Conservation (phyloP, 2,329 filamentous ascomycete species). For the Colletotrichum euphorbiae region DNA sequence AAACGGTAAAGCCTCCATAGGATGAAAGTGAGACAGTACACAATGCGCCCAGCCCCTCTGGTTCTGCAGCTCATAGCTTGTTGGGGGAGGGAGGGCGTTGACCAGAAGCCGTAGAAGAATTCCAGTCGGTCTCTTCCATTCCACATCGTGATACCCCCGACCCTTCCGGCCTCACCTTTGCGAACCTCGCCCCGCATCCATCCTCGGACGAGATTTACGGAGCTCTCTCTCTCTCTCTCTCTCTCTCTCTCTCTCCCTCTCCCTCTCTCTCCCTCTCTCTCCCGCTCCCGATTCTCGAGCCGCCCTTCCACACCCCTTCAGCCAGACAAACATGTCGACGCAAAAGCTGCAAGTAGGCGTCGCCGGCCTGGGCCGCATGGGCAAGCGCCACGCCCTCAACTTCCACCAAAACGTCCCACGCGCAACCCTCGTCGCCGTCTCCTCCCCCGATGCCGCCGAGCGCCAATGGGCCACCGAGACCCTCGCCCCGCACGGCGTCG, state of each 20-base stretch:
- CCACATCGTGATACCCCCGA: neutral
- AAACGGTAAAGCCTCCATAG: conserved; percentile 1
- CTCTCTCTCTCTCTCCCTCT: too few species aligned
- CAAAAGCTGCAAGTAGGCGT: conserved; percentile 56
- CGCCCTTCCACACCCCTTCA: neutral
- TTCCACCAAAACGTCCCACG: conserved; percentile 58
- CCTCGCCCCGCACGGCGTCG: conserved; percentile 57
- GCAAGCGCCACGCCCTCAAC: conserved; percentile 62
- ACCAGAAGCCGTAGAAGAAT: too few species aligned
- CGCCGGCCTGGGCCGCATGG: conserved; percentile 65
- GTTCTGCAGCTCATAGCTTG: neutral
- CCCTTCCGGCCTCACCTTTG: too few species aligned
- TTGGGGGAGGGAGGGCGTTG: neutral
- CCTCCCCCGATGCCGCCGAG: conserved; percentile 58
- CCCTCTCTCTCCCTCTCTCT: neutral
- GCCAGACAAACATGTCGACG: conserved; percentile 37
- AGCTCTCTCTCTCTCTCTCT: neutral
- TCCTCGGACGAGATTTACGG: neutral
- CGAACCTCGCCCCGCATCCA: too few species aligned
- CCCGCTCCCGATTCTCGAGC: too few species aligned
- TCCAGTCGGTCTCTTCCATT: neutral
- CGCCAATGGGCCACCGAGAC: conserved; percentile 57
- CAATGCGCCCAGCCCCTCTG: neutral
- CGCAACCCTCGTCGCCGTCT: conserved; percentile 62
- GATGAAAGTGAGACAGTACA: neutral